Base-by-base conservation (phyloP, 257 asterid genomes). In the Dorcoceras hygrometricum region DNA sequence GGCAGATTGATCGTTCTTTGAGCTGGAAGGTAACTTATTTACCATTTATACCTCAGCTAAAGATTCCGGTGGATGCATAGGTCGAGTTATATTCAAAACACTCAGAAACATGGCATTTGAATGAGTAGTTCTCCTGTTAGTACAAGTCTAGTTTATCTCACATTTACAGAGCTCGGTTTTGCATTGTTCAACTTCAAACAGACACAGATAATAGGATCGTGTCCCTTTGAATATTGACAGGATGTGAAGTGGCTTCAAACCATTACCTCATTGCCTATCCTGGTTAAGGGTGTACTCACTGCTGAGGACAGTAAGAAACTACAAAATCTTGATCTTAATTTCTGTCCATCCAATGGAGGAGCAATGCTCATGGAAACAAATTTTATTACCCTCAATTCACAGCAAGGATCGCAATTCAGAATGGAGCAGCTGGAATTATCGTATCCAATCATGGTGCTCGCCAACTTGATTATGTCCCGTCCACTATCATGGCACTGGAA, bases 381-480 rank as follows among this genome's bases (percentile, higher is more conserved):
- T 66, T 75, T 62, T 25, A 32, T 19, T 55, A 24, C 39, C 27
- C 34, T 69, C 53, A 31, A 66, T 48, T 19, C 72, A 65, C 89
- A 87, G 96, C 98, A 53, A 83, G 96, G 75, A 66, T 92, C 23
- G 84, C 98, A 32, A 64, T 92, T 77, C 96, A 92, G 90, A 80
- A 26, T 71, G 97, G 98, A 70, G 98, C 91, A 39, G 93, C 95
- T 51, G 98, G 96, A 28, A 89, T 89, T 69, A 92, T 92, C 57
- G 97, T 89, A 9, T 92, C 97, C 69, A 92, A 92, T 65, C 98
- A 92, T 14, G 98, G 98, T 11, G 98, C 98, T 77, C 95, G 98
- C 55, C 98, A 92, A 77, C 97, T 92, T 46, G 98, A 92, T 71
- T 92, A 89, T 39, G 98, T 89, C 64, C 95, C 97, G 34, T 72